Percentiles rank a stretch among this genome's conserved stretches.
These are phyloP conservation scores for Xanthoceras sorbifolium DNA, from an alignment of 345 rosid genomes.

Conservation along the genomic window DNA sequence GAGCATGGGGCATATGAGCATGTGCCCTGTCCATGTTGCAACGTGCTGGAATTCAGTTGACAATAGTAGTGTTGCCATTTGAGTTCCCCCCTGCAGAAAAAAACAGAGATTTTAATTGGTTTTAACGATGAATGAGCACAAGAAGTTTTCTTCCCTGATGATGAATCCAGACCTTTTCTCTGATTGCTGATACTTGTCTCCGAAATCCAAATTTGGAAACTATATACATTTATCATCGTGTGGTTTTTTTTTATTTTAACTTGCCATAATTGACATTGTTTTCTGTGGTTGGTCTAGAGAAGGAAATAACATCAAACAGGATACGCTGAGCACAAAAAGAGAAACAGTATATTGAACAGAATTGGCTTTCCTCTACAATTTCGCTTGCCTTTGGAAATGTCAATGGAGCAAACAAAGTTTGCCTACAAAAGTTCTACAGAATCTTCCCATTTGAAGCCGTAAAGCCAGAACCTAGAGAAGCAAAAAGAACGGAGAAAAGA, in stretches of 20 bases:
- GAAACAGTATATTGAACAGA: conserved; percentile 1
- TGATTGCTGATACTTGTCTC: too few relatives aligned
- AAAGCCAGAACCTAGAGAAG: background rate
- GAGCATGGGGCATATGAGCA: background rate
- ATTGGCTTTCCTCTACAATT: conserved; percentile 11
- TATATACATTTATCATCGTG: background rate
- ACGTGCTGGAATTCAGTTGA: background rate
- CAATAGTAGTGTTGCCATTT: background rate
- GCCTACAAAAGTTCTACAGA: background rate
- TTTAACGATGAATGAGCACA: background rate
- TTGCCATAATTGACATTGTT: background rate
- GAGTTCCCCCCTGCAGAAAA: background rate
- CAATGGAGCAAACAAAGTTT: background rate
- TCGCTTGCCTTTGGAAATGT: background rate
- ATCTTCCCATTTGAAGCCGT: background rate
- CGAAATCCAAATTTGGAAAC: background rate
- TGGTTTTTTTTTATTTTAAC: background rate
- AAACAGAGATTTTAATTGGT: background rate
- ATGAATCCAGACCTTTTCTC: too few relatives aligned
- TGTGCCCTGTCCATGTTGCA: background rate
- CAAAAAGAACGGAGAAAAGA: conserved; percentile 1
- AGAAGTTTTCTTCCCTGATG: too few relatives aligned
- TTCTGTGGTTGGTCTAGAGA: background rate
- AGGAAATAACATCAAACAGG: conserved; percentile 3
- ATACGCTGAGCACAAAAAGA: conserved; percentile 1